Conservation (phyloP, 306 rosid species). For the apple (Malus domestica) region ASM211411v1 NC_041801.1:3325001-3325500, state of each 20-base stretch:
- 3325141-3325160: too few species aligned
- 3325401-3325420: neutral
- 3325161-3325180: neutral
- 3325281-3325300: too few species aligned
- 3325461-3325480: neutral
- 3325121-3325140: neutral
- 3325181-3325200: neutral
- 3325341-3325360: neutral
- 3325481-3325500: neutral
- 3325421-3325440: neutral
- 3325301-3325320: neutral
- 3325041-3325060: neutral
- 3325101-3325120: neutral
- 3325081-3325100: neutral
- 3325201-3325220: neutral
- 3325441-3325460: too few species aligned
- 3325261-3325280: too few species aligned
- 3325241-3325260: neutral
- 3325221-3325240: neutral
- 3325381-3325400: neutral
- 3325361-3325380: neutral
- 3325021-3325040: neutral
- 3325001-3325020: neutral
- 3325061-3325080: neutral
- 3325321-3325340: neutral